Base-by-base conservation (phyloP, 805 yeast genomes). In the Naumovozyma baii region DNA sequence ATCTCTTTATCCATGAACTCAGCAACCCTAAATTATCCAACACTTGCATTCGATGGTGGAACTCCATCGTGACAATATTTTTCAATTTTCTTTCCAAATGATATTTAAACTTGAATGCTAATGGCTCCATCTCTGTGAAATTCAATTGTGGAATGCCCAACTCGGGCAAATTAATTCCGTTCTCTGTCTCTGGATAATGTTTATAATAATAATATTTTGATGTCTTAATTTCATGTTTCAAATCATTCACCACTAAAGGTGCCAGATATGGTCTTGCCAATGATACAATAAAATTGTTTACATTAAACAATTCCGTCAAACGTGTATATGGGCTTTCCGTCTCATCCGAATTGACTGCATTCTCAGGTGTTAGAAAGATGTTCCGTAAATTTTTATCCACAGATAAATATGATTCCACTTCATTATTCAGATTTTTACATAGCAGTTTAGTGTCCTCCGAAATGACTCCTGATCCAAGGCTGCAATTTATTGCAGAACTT, bases 191-290 rank as follows among this genome's bases (percentile, higher is more conserved):
- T 67, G 65, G 65, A 43, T 45, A 67, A 39, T 52, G 69, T 45
- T 54, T 63, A 51, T 48, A 66, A 28, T 51, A 67, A 32, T 57
- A 61, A 38, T 61, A 61, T 50, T 54, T 49, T 40, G 68, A 48
- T 41, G 55, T 62, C 54, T 62, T 69, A 40, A 70, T 73, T 44
- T 73, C 74, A 55, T 86, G 92, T 53, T 80, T 81, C 52, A 85
- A 69, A 54, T 86, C 96, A 47, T 83, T 81, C 29, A 83, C 78
- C 33, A 92, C 73, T 41, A 90, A 66, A 1, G 97, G 96, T 0
- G 96, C 95, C 50, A 90, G 66, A 53, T 90, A 92, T 0, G 97
- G 96, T 45, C 96, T 72, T 7, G 97, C 95, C 47, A 90, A 68
- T 16, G 96, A 84, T 1, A 88, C 88, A 22, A 92, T 70, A 54